Evolutionary conservation across 352 stramenopile genomes (phyloP), one percentile per base, ranked within the genome.

Genomic region (Globisporangium mamillatum): DNA sequence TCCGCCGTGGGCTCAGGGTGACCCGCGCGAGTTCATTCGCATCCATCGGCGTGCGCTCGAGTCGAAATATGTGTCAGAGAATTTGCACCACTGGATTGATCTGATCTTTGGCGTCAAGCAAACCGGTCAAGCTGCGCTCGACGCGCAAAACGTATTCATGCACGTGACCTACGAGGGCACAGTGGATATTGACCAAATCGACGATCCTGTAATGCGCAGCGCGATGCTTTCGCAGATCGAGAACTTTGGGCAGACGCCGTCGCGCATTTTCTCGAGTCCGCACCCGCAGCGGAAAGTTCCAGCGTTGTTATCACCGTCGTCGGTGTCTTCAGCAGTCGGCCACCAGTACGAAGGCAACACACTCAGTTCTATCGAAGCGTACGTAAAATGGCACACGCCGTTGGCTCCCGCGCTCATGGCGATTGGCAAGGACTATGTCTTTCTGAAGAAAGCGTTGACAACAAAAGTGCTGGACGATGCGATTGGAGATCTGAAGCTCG

Each of bases 1-100:
- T 32, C 96, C 97, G 36, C 83, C 92, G n/a, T 99, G 96, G 97
- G 95, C 96, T 2, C 91, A 98, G 61, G 83, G 82, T 44, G 95
- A 92, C 67, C 82, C 94, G 22, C 90, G 94, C 62, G 97, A 94
- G 68, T 99, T 99, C 70, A 82, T 99, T 32, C 88, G 96, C 29
- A 75, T 99, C 0, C 96, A 99, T 74, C 88, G 97, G n/a, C 85
- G 86, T 29, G 97, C 97, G 7, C 84, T 99, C 3, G 97, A 99
- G 74, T 98, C 90, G 58, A 96, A 98, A 66, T 93, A 98, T 67
- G 97, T 98, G 22, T 98, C 94, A 2, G 85, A 96, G 65, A 93
- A 98, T 79, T 72, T 99, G n/a, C 94, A 98, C 60, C 81, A 98
- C 66, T 99, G 97, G 97, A 98, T 99, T 67, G 97, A 99, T 78